A percentile compares a stretch with the other conserved stretches of the same genome.
Conservation (phyloP, 1,139 yeast genomes). For the Protomyces inouyei region DNA sequence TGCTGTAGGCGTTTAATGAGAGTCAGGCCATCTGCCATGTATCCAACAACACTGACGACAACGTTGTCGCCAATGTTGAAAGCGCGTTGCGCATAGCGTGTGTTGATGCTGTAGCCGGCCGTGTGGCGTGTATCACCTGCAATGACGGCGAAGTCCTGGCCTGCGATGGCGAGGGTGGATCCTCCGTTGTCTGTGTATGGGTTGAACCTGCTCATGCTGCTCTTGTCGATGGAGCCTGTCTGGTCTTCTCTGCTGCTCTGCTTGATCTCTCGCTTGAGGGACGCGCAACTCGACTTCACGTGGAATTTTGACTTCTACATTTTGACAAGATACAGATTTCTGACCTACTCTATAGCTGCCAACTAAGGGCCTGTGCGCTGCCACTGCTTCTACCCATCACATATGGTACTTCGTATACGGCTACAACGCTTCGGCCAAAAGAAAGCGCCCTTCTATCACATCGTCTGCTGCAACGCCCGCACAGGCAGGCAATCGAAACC, state of each 20-base stretch:
- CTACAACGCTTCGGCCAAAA: conserved; percentile 89
- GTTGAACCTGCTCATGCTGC: conserved; percentile 18
- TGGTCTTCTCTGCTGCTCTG: no score
- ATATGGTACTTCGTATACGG: conserved; percentile 60
- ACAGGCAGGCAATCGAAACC: conserved; percentile 81
- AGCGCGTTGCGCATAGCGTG: conserved; percentile 88
- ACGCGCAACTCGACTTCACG: neutral
- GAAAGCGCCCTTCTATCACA: conserved; percentile 82
- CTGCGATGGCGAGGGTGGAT: conserved; percentile 94
- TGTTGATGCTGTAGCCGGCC: conserved; percentile 86
- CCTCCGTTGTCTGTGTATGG: conserved; percentile 68
- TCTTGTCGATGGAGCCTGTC: no score
- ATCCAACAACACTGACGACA: conserved; percentile 88
- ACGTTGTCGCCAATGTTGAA: conserved; percentile 85
- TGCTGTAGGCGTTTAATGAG: conserved; percentile 70
- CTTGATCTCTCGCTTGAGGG: neutral
- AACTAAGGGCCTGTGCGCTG: no score
- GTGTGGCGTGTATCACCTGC: conserved; percentile 99
- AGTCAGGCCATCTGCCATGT: conserved; percentile 91
- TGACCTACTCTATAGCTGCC: no score
- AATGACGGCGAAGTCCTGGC: conserved; percentile 90
- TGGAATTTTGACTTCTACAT: no score
- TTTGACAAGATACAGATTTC: no score
- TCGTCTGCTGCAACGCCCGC: conserved; percentile 72
- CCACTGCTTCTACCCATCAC: no score